Evolutionary conservation across 169 alveolate species (phyloP), one percentile per base, ranked within the genome.

Genomic region (Prorocentrum cordatum): DNA sequence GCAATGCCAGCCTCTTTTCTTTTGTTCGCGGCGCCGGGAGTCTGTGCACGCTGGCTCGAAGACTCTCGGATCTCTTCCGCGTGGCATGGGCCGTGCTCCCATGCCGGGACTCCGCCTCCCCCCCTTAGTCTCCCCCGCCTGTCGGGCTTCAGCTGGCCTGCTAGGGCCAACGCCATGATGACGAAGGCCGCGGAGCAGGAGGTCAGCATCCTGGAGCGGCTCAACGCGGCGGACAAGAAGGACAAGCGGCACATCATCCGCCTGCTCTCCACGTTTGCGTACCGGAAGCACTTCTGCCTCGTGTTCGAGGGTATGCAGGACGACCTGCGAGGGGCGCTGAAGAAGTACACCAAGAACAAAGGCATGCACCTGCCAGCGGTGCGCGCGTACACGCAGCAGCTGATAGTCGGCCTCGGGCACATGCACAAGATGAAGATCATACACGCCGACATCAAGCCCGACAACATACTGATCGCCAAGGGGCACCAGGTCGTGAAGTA

Each of bases 381-480:
- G n/a, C 16, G 42, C 38, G 86, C 72, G n/a, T 75, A 75, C 86
- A 75, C 86, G 24, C 47, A 75, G 72, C 86, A 75, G 86, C 86
- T 75, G 2, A 36, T 75, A 3, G 62, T 77, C 36, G 88, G 72
- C 27, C 61, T 24, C 14, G 0, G 75, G 45, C 88, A 77, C 64
- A 77, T 59, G 75, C 88, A 77, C 88, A 59, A 72, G 54, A 12
- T 9, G n/a, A 75, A 33, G 59, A 82, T 82, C 62, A 45, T 82
- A 54, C 90, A 82, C 32, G 90, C 90, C 6, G 90, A 82, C 47
- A 36, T 82, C 50, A 82, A 82, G 79, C 90, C 90, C 3, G 90
- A 82, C 38, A 82, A 82, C 24, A 59, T 82, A 24, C 90, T 82
- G 54, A 62, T 82, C 16, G 62, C 64, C 54, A 62, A 59, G 35